These are phyloP conservation scores for Termitomyces sp. DNA, from an alignment of 768 basidiomycete species.

Conservation along the genomic window DNA sequence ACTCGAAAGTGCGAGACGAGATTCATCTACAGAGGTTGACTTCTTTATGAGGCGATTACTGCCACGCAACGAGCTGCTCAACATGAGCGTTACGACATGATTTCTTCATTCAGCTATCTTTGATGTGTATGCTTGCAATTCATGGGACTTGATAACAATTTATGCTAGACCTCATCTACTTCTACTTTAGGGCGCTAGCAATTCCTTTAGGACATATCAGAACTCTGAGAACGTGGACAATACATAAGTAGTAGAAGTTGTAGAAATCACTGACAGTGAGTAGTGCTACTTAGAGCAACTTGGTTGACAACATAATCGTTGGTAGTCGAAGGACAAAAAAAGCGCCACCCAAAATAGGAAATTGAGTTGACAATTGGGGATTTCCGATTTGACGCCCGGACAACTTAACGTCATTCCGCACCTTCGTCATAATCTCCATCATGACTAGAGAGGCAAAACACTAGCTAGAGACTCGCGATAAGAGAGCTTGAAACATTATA, in stretches of 20 bases:
- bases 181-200: background rate
- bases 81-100: background rate
- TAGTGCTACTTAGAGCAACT: background rate
- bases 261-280: too few species aligned
- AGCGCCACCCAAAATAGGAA: background rate
- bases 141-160: background rate
- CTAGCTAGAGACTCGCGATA: background rate
- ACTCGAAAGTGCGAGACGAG: slow-evolving; percentile 1
- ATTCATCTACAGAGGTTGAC: background rate
- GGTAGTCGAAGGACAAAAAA: background rate
- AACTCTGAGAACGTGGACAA: background rate
- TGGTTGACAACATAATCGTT: background rate
- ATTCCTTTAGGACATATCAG: background rate
- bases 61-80: background rate
- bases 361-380: background rate
- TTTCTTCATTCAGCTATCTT: background rate
- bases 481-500: background rate
- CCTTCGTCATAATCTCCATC: background rate
- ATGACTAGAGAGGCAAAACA: background rate
- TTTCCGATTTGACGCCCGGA: background rate
- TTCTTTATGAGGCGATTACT: background rate
- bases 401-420: background rate
- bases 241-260: background rate
- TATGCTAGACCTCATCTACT: background rate
- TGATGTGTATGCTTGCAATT: background rate